phyloP scores from a whole-genome alignment of 306 rosid genomes.

The Lagenaria siceraria region DNA sequence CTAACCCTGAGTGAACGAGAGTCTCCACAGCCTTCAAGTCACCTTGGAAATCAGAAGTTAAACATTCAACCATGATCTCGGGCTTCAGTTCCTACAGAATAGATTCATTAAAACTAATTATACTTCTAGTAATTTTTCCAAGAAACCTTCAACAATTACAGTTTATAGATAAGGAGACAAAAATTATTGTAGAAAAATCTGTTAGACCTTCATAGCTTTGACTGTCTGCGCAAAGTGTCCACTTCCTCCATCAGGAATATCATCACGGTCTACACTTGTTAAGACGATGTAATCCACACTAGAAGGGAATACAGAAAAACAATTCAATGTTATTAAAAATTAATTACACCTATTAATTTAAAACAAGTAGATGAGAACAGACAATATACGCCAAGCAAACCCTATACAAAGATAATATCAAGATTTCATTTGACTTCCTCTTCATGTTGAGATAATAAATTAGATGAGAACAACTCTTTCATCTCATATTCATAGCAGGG shows the following conservation, averaged over 20 bases:
- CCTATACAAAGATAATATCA: not conserved
- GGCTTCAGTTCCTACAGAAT: slow-evolving; percentile 65
- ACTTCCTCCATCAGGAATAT: slow-evolving; percentile 97
- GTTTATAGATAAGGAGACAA: not conserved
- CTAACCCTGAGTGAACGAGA: slow-evolving; percentile 76
- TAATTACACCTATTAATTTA: not conserved
- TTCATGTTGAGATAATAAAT: not conserved
- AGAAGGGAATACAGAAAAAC: slow-evolving; percentile 1
- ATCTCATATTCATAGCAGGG: not conserved
- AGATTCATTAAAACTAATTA: slow-evolving; percentile 1
- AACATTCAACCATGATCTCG: slow-evolving; percentile 88
- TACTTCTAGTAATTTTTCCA: not conserved
- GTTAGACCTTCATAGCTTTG: slow-evolving; percentile 68
- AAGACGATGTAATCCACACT: slow-evolving; percentile 84
- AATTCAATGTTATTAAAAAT: not conserved
- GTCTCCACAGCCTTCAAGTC: slow-evolving; percentile 65
- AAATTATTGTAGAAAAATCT: slow-evolving; percentile 3
- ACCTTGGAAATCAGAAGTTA: slow-evolving; percentile 94
- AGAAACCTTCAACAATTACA: not conserved
- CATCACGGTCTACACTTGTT: slow-evolving; percentile 96
- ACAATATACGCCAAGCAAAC: not conserved
- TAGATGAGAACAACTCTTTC: not conserved
- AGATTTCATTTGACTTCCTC: not conserved
- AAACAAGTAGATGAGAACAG: not conserved
- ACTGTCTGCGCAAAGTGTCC: slow-evolving; percentile 90